These are phyloP conservation scores for Fusarium hostae DNA, from an alignment of 2,329 filamentous ascomycete genomes.

Conservation along the genomic window DNA sequence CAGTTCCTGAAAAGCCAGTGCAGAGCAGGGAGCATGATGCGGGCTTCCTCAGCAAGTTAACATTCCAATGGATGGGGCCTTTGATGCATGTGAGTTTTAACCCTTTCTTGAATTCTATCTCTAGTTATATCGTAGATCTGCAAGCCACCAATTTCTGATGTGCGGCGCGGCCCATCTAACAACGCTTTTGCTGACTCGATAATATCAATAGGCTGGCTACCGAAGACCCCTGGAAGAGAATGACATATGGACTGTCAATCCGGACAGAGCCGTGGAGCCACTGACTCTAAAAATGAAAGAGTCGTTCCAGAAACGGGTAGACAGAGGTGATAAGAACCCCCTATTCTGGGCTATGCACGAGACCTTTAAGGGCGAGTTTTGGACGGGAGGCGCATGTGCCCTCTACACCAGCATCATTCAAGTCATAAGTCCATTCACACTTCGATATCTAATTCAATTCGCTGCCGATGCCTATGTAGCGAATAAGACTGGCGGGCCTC, in stretches of 20 bases:
- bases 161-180: conserved; percentile 33
- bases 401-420: conserved; percentile 79
- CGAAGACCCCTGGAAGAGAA: conserved; percentile 82
- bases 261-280: conserved; percentile 76
- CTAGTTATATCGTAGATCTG: conserved; percentile 3
- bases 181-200: conserved; percentile 12
- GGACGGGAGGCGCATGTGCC: conserved; percentile 82
- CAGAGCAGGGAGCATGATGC: conserved; percentile 78
- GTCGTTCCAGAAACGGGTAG: conserved; percentile 75
- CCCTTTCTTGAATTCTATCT: background rate
- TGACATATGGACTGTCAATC: conserved; percentile 92
- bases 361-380: conserved; percentile 85
- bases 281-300: conserved; percentile 73
- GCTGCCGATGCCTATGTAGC: conserved; percentile 82
- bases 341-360: conserved; percentile 86
- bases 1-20: conserved; percentile 63
- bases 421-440: conserved; percentile 84
- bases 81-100: conserved; percentile 77
- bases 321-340: conserved; percentile 76
- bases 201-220: conserved; percentile 75
- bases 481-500: conserved; percentile 57
- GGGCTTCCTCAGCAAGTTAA: conserved; percentile 77
- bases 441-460: conserved; percentile 88
- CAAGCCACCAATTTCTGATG: conserved; percentile 20
- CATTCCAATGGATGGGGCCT: conserved; percentile 91